Evolutionary conservation across 257 asterid species (phyloP), one percentile per base, ranked within the genome.

Genomic region (Capsicum rhomboideum): DNA sequence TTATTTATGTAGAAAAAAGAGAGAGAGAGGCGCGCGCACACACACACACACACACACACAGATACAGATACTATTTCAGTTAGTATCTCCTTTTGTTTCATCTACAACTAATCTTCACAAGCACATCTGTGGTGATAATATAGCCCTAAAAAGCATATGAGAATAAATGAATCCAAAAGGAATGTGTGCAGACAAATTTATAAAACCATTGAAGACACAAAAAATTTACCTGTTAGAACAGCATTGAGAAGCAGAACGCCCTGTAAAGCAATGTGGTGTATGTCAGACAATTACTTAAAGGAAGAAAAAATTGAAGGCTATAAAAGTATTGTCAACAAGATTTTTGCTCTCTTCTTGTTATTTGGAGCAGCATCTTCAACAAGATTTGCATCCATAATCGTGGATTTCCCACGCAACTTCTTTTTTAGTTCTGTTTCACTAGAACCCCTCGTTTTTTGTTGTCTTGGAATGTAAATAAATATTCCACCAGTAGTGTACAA

Each of bases 171-270:
- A 72, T 44, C 56, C 56, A 44, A 72, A 72, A 21, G 12, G 42
- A 74, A 23, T 23, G 59, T 26, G 42, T 13, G 59, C 59, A 46
- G 42, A 46, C 40, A 21, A 23, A 74, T 44, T 23, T 46, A 46
- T 46, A 46, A 23, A 74, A 46, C 80, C 59, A 46, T 23, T 46
- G 80, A 49, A 44, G 59, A 68, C 84, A 53, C 84, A 63, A 50
- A 85, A 78, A 52, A 72, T 80, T 78, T 89, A 95, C 98, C 99
- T 29, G 99, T 95, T 74, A 97, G 92, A 85, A 95, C 99, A 85
- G 99, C 96, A 90, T 95, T 97, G 79, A 97, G 95, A 87, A 97
- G 90, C 82, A 97, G 92, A 91, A 97, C 97, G 42, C 99, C 99
- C 98, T 94, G 84, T 66, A 88, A 84, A 85, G 79, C 82, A 13